Conservation (phyloP, 306 rosid species). For the Vicia villosa region DNA sequence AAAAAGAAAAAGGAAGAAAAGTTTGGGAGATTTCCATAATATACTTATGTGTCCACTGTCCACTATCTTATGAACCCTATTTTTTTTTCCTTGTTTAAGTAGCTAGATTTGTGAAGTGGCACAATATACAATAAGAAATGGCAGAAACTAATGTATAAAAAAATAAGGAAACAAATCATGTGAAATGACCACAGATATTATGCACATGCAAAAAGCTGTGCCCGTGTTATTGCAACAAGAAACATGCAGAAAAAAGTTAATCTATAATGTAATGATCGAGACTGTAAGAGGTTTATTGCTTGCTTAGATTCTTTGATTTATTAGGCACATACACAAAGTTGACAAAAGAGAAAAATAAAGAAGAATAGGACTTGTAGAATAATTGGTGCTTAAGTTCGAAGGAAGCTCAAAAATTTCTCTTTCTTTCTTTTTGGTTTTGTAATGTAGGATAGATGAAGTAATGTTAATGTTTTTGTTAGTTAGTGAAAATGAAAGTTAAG, state of each 20-base stretch:
- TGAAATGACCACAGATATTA: constrained; percentile 48
- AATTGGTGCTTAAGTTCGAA: constrained; percentile 55
- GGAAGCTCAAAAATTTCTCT: constrained; percentile 39
- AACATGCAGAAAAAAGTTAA: constrained; percentile 36
- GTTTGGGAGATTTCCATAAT: constrained; percentile 43
- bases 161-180: constrained; percentile 38
- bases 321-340: constrained; percentile 26
- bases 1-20: constrained; percentile 36
- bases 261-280: constrained; percentile 32
- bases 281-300: constrained; percentile 4
- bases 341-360: constrained; percentile 14
- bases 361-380: constrained; percentile 38
- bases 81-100: constrained; percentile 29
- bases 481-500: constrained; percentile 57
- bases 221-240: constrained; percentile 52
- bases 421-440: not conserved
- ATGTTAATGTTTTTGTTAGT: constrained; percentile 50
- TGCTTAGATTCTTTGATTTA: constrained; percentile 36
- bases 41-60: constrained; percentile 38
- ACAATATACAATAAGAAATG: constrained; percentile 30
- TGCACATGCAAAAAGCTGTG: constrained; percentile 44
- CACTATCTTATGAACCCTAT: constrained; percentile 17
- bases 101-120: constrained; percentile 45
- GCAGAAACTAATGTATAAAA: not conserved
- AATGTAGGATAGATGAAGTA: not conserved